A percentile compares a stretch with the other conserved stretches of the same genome.
phyloP scores from a whole-genome alignment of 371 early-diverging fungal genomes.

The Sporodiniella umbellata region DNA sequence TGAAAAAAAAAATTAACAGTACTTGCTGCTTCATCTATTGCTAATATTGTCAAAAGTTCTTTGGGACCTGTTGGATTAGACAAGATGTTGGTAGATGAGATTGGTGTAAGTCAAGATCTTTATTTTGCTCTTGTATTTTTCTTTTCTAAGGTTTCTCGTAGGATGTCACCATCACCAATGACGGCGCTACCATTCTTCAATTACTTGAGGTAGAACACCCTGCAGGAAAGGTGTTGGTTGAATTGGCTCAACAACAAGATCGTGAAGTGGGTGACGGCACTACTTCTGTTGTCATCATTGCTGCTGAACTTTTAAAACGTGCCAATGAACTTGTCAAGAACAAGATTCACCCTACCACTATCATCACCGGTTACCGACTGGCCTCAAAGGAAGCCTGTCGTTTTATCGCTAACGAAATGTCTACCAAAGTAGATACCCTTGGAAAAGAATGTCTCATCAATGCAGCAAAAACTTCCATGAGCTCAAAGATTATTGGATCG shows the following conservation, averaged over 20 bases:
- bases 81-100: constrained; percentile 99
- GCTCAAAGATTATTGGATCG: constrained; percentile 97
- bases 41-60: constrained; percentile 98
- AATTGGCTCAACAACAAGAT: constrained; percentile 99
- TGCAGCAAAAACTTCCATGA: constrained; percentile 98
- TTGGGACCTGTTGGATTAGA: constrained; percentile 99
- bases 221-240: constrained; percentile 96
- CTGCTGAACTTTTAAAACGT: constrained; percentile 95
- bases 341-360: constrained; percentile 98
- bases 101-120: constrained; percentile 81
- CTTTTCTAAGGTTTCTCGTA: constrained; percentile 20
- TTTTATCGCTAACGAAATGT: constrained; percentile 96
- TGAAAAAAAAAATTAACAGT: no score
- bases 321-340: constrained; percentile 97
- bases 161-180: constrained; percentile 99
- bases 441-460: constrained; percentile 93
- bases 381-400: constrained; percentile 99
- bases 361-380: constrained; percentile 97
- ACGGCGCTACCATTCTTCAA: constrained; percentile 99
- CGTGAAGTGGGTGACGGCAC: constrained; percentile 99
- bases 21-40: constrained; percentile 80
- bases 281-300: constrained; percentile 99
- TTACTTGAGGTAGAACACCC: constrained; percentile 98
- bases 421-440: constrained; percentile 89
- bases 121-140: neutral